A percentile compares a stretch with the other conserved stretches of the same genome.
phyloP scores from a whole-genome alignment of 257 asterid genomes.

The Penstemon newberryi region DNA sequence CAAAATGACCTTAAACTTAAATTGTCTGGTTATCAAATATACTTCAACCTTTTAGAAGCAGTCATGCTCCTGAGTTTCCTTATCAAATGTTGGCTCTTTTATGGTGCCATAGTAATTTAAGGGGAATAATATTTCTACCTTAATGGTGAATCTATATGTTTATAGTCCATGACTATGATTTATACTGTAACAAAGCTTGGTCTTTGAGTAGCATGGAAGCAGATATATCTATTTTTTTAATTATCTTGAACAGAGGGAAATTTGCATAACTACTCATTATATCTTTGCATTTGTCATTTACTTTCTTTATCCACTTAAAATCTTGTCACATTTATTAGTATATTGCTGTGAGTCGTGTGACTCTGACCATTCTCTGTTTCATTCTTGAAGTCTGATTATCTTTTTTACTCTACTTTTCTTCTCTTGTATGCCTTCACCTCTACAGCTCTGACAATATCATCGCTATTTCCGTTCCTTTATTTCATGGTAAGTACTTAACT shows the following conservation, averaged over 20 bases:
- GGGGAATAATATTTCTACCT: no score
- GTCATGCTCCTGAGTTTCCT: not conserved
- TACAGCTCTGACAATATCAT: constrained; percentile 73
- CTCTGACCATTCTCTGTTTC: not conserved
- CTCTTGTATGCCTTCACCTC: constrained; percentile 4
- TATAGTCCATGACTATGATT: not conserved
- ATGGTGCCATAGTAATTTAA: not conserved
- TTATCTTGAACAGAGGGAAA: not conserved
- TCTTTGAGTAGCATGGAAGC: not conserved
- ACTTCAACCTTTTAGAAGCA: not conserved
- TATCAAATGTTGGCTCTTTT: not conserved
- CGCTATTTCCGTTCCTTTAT: constrained; percentile 81
- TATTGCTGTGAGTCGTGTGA: no score
- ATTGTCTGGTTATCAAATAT: no score
- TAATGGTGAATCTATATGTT: not conserved
- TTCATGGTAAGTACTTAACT: constrained; percentile 59
- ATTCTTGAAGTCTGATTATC: not conserved
- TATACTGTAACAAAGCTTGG: no score
- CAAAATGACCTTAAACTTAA: no score
- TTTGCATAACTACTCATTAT: not conserved
- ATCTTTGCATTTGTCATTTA: not conserved
- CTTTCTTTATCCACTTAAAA: not conserved
- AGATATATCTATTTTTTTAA: not conserved
- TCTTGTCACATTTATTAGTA: no score
- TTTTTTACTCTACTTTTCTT: not conserved